Base-by-base conservation (phyloP, 257 asterid genomes). In the Solanum sparsipilum region DNA sequence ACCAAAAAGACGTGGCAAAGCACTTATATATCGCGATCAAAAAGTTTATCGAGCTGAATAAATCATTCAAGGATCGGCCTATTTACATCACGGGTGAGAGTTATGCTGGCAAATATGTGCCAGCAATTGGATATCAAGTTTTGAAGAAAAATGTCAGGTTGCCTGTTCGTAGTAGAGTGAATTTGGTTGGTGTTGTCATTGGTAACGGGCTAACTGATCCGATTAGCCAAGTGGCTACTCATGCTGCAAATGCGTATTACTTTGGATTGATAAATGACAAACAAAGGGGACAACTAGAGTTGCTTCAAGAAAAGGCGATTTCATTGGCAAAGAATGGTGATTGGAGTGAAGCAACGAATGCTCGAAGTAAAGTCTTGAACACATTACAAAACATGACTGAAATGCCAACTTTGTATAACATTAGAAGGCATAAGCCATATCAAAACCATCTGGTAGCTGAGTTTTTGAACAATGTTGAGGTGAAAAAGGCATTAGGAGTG, bases 121-220 rank as follows among this genome's bases (percentile, higher is more conserved):
- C 99, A 2, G 92, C 94, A 7, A 87, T 95, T 39, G 99, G 97
- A 12, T 95, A 94, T 46, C 92, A 94, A 71, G 90, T 91, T 25
- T 75, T 95, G 91, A 94, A 88, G 76, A 90, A 86, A 63, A 96
- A 94, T 46, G 92, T 93, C 1, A n/a, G 56, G 27, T 91, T 90
- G 86, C 91, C 95, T 0, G 44, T 21, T 8, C 81, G 85, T 5
- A 82, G 86, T 0, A 89, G 90, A 41, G 83, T 97, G 39, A 96
- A 97, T 44, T 84, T 96, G 25, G 92, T 83, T 6, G 99, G 99
- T 1, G 89, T 97, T 9, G 96, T 96, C 1, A 95, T 96, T 12
- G 99, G 99, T 29, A 96, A 97, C 84, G 98, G 98, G 6, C 76
- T 97, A 25, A 97, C 98, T 58, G 98, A 97, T 90, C 99, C 98